Base-by-base conservation (phyloP, 2,329 filamentous ascomycete species). In the Chaetothyriales sp. region DNA sequence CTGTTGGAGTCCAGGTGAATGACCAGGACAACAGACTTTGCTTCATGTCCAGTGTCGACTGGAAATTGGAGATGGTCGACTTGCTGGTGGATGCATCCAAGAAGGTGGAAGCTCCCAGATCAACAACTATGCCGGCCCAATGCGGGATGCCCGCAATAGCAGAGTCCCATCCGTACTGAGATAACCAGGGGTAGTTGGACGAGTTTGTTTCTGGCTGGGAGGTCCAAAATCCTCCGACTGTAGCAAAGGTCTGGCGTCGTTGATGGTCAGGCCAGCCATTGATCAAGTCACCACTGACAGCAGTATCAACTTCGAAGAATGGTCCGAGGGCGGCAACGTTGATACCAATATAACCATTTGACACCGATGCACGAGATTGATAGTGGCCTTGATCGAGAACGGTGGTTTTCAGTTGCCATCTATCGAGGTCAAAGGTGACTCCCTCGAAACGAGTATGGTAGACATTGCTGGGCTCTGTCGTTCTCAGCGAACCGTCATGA, bases 81-180 rank as follows among this genome's bases (percentile, higher is more conserved):
- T 71, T 73, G 46, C 77, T 70, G 2, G 81, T 79, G 0, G 71
- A 77, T 2, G 81, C 77, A 66, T 82, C 75, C 28, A 86, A 68
- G 46, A 76, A 72, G 7, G 68, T 66, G 20, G 70, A 70, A 50
- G 74, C 69, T 2, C 74, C 74, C 2, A 77, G 65, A 49, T 79
- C 72, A 18, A 84, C 68, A 36, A 80, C 63, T 39, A 84, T 65
- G 1, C 76, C 78, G 22, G 73, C 73, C 73, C 80, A 83, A 61
- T 86, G 82, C 5, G 83, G 83, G 15, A 87, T 73, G 20, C 83
- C 83, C 48, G 76, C 77, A 55, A 86, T 83, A 48, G 83, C 80
- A 57, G 77, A 83, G 59, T 87, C 83, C 51, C 77, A 76, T 5
- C 81, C 81, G 64, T 83, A 82, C 57, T 85, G 77, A 51, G 77